Evolutionary conservation across 306 rosid genomes (phyloP).

Genomic region (Begonia fuchsioides): DNA sequence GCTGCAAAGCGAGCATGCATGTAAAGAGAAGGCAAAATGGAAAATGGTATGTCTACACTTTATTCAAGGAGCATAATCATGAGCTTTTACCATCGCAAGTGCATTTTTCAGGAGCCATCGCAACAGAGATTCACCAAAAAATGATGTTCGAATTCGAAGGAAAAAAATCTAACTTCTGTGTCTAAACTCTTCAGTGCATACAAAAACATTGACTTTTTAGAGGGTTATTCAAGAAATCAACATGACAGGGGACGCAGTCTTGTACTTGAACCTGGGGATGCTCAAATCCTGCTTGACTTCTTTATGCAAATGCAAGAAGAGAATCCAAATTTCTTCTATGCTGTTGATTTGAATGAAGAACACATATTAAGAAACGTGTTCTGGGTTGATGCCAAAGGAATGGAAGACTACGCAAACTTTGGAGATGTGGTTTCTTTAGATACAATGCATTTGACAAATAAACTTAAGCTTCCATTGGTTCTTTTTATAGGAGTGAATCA

Average conservation of each 20-base stretch:
- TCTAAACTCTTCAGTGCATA: slow-evolving; percentile 12
- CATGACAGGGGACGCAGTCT: slow-evolving; percentile 11
- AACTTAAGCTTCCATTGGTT: slow-evolving; percentile 13
- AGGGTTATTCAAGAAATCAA: slow-evolving; percentile 7
- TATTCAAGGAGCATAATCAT: slow-evolving; percentile 12
- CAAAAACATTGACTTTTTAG: slow-evolving; percentile 13
- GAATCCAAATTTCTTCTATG: slow-evolving; percentile 14
- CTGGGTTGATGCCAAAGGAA: slow-evolving; percentile 14
- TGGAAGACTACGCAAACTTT: slow-evolving; percentile 9
- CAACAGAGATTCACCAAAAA: slow-evolving; percentile 3
- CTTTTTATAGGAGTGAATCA: slow-evolving; percentile 16
- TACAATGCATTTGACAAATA: slow-evolving; percentile 11
- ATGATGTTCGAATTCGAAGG: slow-evolving; percentile 6
- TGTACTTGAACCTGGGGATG: slow-evolving; percentile 11
- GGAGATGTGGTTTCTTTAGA: slow-evolving; percentile 12
- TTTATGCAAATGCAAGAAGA: slow-evolving; percentile 13
- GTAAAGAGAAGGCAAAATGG: slow-evolving; percentile 14
- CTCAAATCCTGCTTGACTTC: slow-evolving; percentile 7
- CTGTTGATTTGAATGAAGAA: slow-evolving; percentile 15
- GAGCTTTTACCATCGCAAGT: slow-evolving; percentile 13
- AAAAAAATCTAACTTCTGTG: slow-evolving; percentile 5
- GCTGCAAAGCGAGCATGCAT: slow-evolving; percentile 16
- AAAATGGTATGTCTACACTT: slow-evolving; percentile 14
- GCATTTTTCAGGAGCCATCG: slow-evolving; percentile 16
- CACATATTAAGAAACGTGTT: slow-evolving; percentile 11